Evolutionary conservation across 169 alveolate species (phyloP).

Genomic region (Eimeria acervulina): DNA sequence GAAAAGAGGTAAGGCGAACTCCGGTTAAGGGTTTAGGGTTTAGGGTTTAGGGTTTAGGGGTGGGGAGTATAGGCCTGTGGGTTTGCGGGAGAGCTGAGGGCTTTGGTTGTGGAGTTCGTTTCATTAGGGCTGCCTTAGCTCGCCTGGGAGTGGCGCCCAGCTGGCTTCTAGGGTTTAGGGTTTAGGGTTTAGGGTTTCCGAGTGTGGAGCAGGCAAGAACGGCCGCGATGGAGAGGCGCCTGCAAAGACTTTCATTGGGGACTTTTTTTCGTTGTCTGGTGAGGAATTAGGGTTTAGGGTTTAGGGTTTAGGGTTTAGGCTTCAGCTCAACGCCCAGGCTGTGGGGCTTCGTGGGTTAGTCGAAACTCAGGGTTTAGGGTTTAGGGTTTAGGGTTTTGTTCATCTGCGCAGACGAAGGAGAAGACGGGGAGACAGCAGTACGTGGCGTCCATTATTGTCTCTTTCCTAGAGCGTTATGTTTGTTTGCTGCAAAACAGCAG

Average conservation of each 20-base stretch:
- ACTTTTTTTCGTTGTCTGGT: not conserved
- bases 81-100: too few relatives aligned
- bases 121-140: too few relatives aligned
- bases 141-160: too few relatives aligned
- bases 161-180: slow-evolving; percentile 1
- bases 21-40: not conserved
- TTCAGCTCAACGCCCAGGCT: not conserved
- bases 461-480: not conserved
- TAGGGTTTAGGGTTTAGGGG: not conserved
- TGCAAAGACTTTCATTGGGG: not conserved
- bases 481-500: not conserved
- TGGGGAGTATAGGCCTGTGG: not conserved
- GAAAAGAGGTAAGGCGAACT: not conserved
- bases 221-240: slow-evolving; percentile 9
- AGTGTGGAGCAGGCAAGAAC: not conserved
- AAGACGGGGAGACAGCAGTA: not conserved
- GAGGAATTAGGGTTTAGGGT: not conserved
- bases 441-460: not conserved
- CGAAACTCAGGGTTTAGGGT: not conserved
- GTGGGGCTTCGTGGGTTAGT: not conserved
- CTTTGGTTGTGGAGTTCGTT: too few relatives aligned
- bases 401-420: not conserved
- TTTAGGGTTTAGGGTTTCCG: not conserved
- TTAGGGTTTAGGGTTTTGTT: slow-evolving; percentile 10
- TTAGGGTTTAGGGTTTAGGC: too few relatives aligned